Percentiles rank a stretch among this genome's conserved stretches.
These are phyloP conservation scores for Suhomyces sp. DNA, from an alignment of 805 yeast genomes.

Conservation along the genomic window DNA sequence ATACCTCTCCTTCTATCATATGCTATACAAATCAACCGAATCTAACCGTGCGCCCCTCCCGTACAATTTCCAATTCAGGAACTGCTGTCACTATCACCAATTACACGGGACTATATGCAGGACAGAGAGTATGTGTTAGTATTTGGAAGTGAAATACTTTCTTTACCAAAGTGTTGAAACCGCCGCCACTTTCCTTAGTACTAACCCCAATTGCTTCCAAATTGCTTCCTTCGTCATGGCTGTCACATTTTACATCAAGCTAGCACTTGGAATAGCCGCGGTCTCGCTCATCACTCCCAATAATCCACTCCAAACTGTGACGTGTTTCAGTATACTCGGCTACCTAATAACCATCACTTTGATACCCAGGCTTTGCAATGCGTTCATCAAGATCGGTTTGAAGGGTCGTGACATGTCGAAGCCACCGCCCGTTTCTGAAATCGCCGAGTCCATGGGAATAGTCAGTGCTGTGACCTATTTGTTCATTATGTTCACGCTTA, in stretches of 20 bases:
- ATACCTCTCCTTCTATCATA: too few species aligned
- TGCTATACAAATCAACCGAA: too few species aligned
- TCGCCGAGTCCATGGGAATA: constrained; percentile 93
- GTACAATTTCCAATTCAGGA: too few species aligned
- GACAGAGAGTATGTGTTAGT: too few species aligned
- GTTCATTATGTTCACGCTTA: constrained; percentile 75
- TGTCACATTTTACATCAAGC: constrained; percentile 5
- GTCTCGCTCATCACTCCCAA: constrained; percentile 30
- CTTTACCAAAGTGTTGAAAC: too few species aligned
- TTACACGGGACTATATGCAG: too few species aligned
- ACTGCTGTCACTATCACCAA: too few species aligned
- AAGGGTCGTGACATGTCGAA: constrained; percentile 84
- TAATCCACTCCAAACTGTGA: constrained; percentile 56
- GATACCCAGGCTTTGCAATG: constrained; percentile 66
- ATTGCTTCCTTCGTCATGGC: too few species aligned
- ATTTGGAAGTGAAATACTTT: too few species aligned
- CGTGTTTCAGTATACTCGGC: constrained; percentile 69
- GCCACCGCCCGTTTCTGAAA: constrained; percentile 55
- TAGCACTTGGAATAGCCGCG: constrained; percentile 16
- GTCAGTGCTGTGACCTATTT: constrained; percentile 80
- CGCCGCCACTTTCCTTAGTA: too few species aligned
- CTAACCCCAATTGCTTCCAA: too few species aligned
- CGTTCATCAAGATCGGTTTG: constrained; percentile 77
- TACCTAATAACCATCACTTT: constrained; percentile 56
- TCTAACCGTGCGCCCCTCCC: too few species aligned